Evolutionary conservation across 805 yeast genomes (phyloP), one percentile per base, ranked within the genome.

Genomic region (Kuraishia floccosa): DNA sequence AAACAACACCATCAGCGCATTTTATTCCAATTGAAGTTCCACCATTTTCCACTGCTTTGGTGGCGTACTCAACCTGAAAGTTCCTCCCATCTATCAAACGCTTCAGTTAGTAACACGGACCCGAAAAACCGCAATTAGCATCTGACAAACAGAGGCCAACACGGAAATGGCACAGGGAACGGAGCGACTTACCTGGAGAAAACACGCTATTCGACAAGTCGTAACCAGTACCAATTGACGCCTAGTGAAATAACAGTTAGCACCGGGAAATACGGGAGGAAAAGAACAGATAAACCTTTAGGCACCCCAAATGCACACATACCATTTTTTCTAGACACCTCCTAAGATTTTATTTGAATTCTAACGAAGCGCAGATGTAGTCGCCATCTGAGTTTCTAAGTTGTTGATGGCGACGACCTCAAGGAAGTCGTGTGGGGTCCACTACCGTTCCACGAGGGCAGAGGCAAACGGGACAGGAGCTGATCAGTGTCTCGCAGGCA

Each of bases 211-310:
- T 91, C 21, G 96, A 85, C 50, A 91, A 76, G 68, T 91, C 99
- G 74, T 91, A 91, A 13, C 99, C 99, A 18, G 99, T 91, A 46
- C 99, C 99, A 46, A 91, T 87, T 28, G 98, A 91, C 24, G 97
- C 81, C 60, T 42, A 31, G 26, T 21, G 19, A 23, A n/a, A 20
- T 20, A 20, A 20, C 11, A 15, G 11, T 6, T 10, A 23, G 13
- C 5, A 23, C 25, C 9, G n/a, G 15, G 9, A 6, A 6, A 6
- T 12, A 5, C 25, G 7, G 8, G 9, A 23, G 6, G 25, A 6
- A 23, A 6, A 10, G 5, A 23, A 10, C 11, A 13, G 13, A 23
- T 23, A 12, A 15, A 23, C 5, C 5, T 12, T 6, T 6, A 12
- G 6, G n/a, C 13, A 6, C 11, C 5, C 5, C 5, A 6, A 6